A percentile compares a stretch with the other conserved stretches of the same genome.
Conservation (phyloP, 1,139 yeast species). For the Magnusiomyces ingens region DNA sequence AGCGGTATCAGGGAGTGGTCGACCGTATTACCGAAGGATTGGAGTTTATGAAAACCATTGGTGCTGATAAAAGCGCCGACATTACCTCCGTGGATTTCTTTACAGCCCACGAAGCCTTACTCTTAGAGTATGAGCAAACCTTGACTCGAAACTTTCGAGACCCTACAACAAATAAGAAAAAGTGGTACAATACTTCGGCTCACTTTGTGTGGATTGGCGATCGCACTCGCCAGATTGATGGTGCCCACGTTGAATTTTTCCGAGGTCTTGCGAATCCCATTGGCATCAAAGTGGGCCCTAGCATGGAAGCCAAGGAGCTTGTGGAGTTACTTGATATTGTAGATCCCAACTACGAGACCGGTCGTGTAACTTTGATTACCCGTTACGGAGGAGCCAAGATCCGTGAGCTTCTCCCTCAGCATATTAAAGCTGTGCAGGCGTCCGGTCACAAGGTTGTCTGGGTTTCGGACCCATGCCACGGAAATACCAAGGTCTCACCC, state of each 20-base stretch:
- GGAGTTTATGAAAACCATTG: conserved; percentile 36
- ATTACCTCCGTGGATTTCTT: conserved; percentile 35
- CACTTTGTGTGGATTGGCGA: conserved; percentile 44
- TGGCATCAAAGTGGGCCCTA: conserved; percentile 41
- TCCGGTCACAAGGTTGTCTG: conserved; percentile 40
- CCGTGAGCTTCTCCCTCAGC: conserved; percentile 33
- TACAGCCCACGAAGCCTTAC: conserved; percentile 40
- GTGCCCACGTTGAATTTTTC: conserved; percentile 43
- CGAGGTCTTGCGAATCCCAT: conserved; percentile 40
- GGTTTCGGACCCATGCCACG: conserved; percentile 41
- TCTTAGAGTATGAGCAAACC: conserved; percentile 39
- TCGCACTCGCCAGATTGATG: conserved; percentile 39
- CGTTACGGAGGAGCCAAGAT: conserved; percentile 39
- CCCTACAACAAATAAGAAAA: conserved; percentile 9
- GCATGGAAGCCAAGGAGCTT: conserved; percentile 36
- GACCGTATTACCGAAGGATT: conserved; percentile 35
- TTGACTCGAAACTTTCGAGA: conserved; percentile 33
- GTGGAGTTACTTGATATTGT: conserved; percentile 35
- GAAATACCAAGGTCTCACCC: conserved; percentile 38
- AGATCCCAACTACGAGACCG: conserved; percentile 36
- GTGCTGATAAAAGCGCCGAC: conserved; percentile 31
- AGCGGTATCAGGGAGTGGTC: conserved; percentile 36
- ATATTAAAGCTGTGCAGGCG: conserved; percentile 35
- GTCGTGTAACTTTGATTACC: conserved; percentile 39
- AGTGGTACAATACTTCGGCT: conserved; percentile 39